These are phyloP conservation scores for Zelonia costaricensis DNA, from an alignment of 208 protist genomes.

Conservation along the genomic window DNA sequence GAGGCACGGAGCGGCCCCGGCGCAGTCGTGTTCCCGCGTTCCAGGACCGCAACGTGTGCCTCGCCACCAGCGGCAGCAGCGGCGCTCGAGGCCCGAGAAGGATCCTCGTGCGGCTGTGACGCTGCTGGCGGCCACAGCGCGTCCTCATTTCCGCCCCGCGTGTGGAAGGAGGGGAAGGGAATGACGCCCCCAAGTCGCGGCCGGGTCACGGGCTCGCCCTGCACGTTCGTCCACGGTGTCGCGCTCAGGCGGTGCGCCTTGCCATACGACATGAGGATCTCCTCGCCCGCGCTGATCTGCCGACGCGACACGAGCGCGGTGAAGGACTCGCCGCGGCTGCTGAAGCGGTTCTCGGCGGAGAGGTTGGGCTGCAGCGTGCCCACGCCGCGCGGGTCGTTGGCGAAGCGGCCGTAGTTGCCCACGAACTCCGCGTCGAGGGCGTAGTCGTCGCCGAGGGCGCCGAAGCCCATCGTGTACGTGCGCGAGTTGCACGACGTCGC, in stretches of 20 bases:
- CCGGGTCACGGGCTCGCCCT: slow-evolving; percentile 62
- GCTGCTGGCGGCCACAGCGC: no score
- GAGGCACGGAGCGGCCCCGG: no score
- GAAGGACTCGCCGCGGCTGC: slow-evolving; percentile 77
- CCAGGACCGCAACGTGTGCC: no score
- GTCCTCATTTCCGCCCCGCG: no score
- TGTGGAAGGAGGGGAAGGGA: slow-evolving; percentile 59
- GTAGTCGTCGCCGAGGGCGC: slow-evolving; percentile 75
- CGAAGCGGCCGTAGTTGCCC: slow-evolving; percentile 88
- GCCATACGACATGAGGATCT: slow-evolving; percentile 91
- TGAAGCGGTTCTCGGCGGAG: slow-evolving; percentile 80
- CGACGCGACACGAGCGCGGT: slow-evolving; percentile 79
- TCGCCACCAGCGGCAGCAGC: background rate
- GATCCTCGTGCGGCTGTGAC: no score
- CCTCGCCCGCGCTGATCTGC: slow-evolving; percentile 77
- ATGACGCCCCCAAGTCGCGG: slow-evolving; percentile 54
- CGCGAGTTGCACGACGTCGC: slow-evolving; percentile 79
- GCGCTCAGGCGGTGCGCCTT: slow-evolving; percentile 75
- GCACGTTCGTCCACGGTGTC: slow-evolving; percentile 66
- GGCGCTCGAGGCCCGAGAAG: background rate
- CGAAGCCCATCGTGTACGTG: slow-evolving; percentile 92
- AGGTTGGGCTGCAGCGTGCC: slow-evolving; percentile 70
- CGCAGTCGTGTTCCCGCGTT: no score
- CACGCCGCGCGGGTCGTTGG: slow-evolving; percentile 86
- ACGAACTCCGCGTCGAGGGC: slow-evolving; percentile 89